Evolutionary conservation across 2,329 filamentous ascomycete species (phyloP).

Genomic region (Raffaelea arxii): DNA sequence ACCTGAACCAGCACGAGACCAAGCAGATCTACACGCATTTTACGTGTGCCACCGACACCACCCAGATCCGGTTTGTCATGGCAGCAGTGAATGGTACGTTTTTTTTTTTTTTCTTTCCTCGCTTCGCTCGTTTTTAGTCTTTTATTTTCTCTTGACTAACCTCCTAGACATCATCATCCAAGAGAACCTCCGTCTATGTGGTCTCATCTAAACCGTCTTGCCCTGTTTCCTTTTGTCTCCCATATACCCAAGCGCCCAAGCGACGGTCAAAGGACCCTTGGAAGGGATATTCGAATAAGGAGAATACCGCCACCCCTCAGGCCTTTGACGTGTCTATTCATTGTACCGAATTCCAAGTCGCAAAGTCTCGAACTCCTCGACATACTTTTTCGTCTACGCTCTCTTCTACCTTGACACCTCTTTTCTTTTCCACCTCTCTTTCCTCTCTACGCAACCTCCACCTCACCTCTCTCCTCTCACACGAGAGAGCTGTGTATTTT

Average conservation of each 20-base stretch:
- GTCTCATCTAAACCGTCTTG: conserved; percentile 13
- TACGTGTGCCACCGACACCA: conserved; percentile 96
- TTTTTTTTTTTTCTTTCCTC: background rate
- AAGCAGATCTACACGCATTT: conserved; percentile 99
- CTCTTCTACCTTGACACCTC: background rate
- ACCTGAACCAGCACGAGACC: conserved; percentile 95
- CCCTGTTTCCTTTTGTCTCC: conserved; percentile 7
- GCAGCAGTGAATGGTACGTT: conserved; percentile 89
- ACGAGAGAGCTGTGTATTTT: too few species aligned
- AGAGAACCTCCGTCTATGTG: conserved; percentile 70
- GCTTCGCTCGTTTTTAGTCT: too few species aligned
- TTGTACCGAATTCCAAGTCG: too few species aligned
- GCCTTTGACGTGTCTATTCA: too few species aligned
- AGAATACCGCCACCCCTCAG: too few species aligned
- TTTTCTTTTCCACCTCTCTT: conserved; percentile 13
- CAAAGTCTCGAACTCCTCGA: too few species aligned
- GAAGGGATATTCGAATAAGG: too few species aligned
- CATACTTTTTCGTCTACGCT: too few species aligned
- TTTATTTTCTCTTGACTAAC: conserved; percentile 29
- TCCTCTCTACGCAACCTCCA: conserved; percentile 4
- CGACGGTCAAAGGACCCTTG: too few species aligned
- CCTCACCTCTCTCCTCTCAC: background rate
- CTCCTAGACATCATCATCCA: conserved; percentile 94
- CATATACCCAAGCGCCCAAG: too few species aligned
- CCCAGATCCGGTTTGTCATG: conserved; percentile 99